phyloP scores from a whole-genome alignment of 768 basidiomycete genomes.

The Tricholoma terreum region DNA sequence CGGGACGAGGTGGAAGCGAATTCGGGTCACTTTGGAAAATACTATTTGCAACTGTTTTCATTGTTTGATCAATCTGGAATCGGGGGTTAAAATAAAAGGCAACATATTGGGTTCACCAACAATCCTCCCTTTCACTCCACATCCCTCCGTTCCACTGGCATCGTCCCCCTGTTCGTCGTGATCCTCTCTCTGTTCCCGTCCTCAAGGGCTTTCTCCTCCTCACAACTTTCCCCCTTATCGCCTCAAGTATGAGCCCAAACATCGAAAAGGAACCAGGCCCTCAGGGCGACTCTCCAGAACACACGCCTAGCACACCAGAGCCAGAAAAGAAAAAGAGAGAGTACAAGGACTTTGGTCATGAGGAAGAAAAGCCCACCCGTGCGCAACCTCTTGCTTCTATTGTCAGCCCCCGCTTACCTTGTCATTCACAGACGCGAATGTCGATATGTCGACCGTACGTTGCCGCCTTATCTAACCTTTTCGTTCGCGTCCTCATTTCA shows the following conservation, averaged over 20 bases:
- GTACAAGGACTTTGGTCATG: constrained; percentile 85
- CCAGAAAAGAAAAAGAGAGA: constrained; percentile 67
- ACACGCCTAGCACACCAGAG: constrained; percentile 22
- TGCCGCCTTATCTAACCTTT: constrained; percentile 4
- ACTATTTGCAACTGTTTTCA: constrained; percentile 22
- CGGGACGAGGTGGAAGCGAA: constrained; percentile 1
- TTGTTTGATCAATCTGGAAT: constrained; percentile 20
- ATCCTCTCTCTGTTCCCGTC: constrained; percentile 9
- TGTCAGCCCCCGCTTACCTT: constrained; percentile 1
- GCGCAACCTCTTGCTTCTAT: constrained; percentile 30
- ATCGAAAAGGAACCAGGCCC: constrained; percentile 69
- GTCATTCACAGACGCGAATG: constrained; percentile 62
- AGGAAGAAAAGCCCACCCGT: constrained; percentile 67
- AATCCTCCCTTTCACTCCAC: constrained; percentile 20
- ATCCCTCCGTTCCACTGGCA: constrained; percentile 7
- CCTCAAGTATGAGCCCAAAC: constrained; percentile 34
- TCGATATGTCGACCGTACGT: constrained; percentile 78
- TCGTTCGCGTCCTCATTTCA: not conserved
- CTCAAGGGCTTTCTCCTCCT: constrained; percentile 22
- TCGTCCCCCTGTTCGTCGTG: constrained; percentile 3
- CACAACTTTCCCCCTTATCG: constrained; percentile 20
- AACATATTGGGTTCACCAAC: constrained; percentile 17
- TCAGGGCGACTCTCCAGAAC: constrained; percentile 41
- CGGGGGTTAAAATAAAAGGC: constrained; percentile 25
- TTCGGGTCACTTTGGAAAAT: constrained; percentile 5